Evolutionary conservation across 2,329 filamentous ascomycete genomes (phyloP), one percentile per base, ranked within the genome.

Genomic region (Ophiostoma populinum): DNA sequence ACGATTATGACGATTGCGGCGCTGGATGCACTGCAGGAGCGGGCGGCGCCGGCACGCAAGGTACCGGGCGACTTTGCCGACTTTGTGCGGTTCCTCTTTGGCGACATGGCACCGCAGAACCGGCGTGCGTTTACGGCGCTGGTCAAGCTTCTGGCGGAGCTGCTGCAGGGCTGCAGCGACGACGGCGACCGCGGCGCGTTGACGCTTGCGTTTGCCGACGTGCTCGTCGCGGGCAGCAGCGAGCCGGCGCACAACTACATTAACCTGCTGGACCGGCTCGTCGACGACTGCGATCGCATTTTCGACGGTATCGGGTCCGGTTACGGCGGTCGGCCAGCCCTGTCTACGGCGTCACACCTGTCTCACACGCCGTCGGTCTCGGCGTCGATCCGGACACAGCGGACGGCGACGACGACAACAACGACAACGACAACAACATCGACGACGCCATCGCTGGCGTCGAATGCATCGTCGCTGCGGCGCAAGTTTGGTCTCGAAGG

Each of bases 151-250:
- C 63, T 95, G 17, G 80, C 82, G 1, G 83, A 93, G 49, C 61
- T 95, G 20, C 67, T 94, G 6, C 85, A 92, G 43, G 85, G 82
- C 3, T 93, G 85, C 45, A 77, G 77, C 34, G 93, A 92, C 47
- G 87, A 94, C 49, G 80, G 83, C 21, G 87, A 94, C 51, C 70
- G 86, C 32, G 87, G 87, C 32, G 80, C 82, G 16, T 57, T 95
- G 46, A 94, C 85, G 1, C 72, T 82, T 29, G 80, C 83, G 1
- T 94, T 95, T 58, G 77, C 85, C 0, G 85, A 94, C 51, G 64
- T 94, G 34, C 61, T 95, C 6, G 79, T 90, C 2, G 69, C 75
- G 5, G 77, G 85, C 39, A 30, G 22, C 13, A 35, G 36, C 2
- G 79, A 76, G 6, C 73, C 76, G 6, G 73, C 76, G 2, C 75